Base-by-base conservation (phyloP, 345 rosid species). In the Nasturtium officinale region DNA sequence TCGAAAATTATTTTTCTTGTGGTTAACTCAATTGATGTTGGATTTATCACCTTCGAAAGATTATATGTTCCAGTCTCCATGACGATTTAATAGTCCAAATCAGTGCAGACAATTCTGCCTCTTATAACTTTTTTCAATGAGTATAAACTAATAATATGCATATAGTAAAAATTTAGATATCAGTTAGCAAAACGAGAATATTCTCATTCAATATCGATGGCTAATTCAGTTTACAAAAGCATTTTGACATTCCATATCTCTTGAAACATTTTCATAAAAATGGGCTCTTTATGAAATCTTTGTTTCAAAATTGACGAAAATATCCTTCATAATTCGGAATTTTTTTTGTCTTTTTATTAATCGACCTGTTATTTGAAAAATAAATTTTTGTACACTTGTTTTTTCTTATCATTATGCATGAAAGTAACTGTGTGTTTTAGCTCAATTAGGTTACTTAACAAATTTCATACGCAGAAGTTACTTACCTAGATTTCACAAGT, bases 121-220 rank as follows among this genome's bases (percentile, higher is more conserved):
- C n/a, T n/a, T n/a, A n/a, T n/a, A n/a, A n/a, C n/a, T n/a, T n/a
- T n/a, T n/a, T n/a, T n/a, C n/a, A n/a, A n/a, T n/a, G n/a, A n/a
- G n/a, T n/a, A n/a, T n/a, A n/a, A n/a, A n/a, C n/a, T n/a, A n/a
- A n/a, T n/a, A n/a, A n/a, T n/a, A n/a, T n/a, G n/a, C n/a, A n/a
- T n/a, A n/a, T n/a, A n/a, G n/a, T n/a, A n/a, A n/a, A n/a, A n/a
- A n/a, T n/a, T n/a, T n/a, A n/a, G n/a, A n/a, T n/a, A n/a, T n/a
- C n/a, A n/a, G n/a, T n/a, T n/a, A n/a, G n/a, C n/a, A 63, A 18
- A 65, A 46, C n/a, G 57, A 48, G 32, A 65, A 13, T 33, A 48
- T 50, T 65, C 69, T 48, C 21, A 33, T 32, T 33, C 32, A 48
- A 32, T 48, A 32, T 48, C 16, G 32, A 21, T 65, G 58, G 70